Conservation (phyloP, 1,139 yeast genomes). For the Arxiozyma slooffiae region DNA sequence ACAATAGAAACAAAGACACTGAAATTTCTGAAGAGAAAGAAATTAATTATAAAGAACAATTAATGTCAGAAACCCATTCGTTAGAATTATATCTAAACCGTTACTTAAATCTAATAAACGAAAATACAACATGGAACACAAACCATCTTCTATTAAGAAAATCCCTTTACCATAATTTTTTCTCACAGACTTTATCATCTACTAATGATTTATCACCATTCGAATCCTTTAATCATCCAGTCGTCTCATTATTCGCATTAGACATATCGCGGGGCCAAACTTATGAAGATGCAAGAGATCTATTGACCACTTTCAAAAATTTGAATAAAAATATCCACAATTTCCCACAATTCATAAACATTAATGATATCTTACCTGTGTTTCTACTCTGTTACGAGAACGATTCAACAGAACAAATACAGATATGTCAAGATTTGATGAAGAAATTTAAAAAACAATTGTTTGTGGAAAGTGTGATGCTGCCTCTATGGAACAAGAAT, state of each 20-base stretch:
- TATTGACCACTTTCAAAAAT: constrained; percentile 41
- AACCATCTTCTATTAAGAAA: constrained; percentile 30
- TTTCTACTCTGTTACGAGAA: constrained; percentile 32
- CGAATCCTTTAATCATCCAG: constrained; percentile 86
- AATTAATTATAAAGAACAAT: background rate
- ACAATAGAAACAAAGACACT: background rate
- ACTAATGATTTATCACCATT: constrained; percentile 57
- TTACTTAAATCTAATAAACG: constrained; percentile 27
- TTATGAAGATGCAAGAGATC: constrained; percentile 46
- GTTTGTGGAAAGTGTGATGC: constrained; percentile 29
- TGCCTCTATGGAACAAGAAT: constrained; percentile 27
- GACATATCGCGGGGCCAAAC: constrained; percentile 24
- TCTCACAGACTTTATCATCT: constrained; percentile 53
- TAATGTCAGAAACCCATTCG: constrained; percentile 29
- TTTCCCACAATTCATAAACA: constrained; percentile 52
- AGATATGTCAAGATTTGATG: constrained; percentile 24
- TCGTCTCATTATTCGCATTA: constrained; percentile 63
- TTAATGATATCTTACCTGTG: constrained; percentile 44
- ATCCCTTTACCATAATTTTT: constrained; percentile 49
- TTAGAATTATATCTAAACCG: constrained; percentile 30
- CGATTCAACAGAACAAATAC: constrained; percentile 20
- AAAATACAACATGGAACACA: constrained; percentile 20
- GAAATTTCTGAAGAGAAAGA: background rate
- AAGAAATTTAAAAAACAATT: constrained; percentile 33
- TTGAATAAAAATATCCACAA: constrained; percentile 19